Conservation (phyloP, 75 land plant species). For the Pinus albicaulis region DNA sequence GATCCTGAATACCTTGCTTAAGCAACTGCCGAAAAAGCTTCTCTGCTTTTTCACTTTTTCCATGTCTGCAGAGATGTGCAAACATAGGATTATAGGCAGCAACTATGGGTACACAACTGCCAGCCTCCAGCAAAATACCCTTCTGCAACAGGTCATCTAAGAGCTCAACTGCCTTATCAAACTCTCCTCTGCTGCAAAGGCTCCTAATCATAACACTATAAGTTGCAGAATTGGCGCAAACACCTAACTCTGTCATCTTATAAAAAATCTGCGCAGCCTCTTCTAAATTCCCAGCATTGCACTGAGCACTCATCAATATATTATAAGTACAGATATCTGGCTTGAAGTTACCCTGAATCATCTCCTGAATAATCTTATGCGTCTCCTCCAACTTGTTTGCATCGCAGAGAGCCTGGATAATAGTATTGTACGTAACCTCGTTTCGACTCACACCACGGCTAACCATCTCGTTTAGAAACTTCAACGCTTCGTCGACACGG, state of each 20-base stretch:
- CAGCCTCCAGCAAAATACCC: conserved; percentile 30
- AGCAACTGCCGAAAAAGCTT: conserved; percentile 55
- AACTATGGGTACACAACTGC: conserved; percentile 45
- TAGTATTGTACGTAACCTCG: conserved; percentile 65
- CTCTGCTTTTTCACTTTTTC: conserved; percentile 67
- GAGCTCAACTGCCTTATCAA: conserved; percentile 53
- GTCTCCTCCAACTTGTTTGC: conserved; percentile 54
- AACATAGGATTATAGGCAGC: conserved; percentile 72
- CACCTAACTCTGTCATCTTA: conserved; percentile 49
- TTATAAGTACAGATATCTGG: conserved; percentile 74
- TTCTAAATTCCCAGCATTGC: conserved; percentile 43
- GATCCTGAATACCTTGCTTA: conserved; percentile 48
- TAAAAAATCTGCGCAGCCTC: conserved; percentile 59
- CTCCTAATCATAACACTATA: conserved; percentile 42
- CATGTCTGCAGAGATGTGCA: conserved; percentile 50
- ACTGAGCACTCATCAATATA: conserved; percentile 56
- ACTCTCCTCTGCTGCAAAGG: conserved; percentile 35
- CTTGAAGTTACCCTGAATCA: conserved; percentile 26
- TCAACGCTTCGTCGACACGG: conserved; percentile 55
- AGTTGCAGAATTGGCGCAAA: conserved; percentile 55
- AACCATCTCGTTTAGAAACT: conserved; percentile 68
- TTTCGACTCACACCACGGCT: conserved; percentile 59
- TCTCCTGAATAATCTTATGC: conserved; percentile 42
- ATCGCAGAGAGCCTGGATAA: conserved; percentile 76
- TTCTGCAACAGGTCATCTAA: conserved; percentile 52